Evolutionary conservation across 2,329 filamentous ascomycete species (phyloP), one percentile per base, ranked within the genome.

Genomic region (Cordyceps militaris): DNA sequence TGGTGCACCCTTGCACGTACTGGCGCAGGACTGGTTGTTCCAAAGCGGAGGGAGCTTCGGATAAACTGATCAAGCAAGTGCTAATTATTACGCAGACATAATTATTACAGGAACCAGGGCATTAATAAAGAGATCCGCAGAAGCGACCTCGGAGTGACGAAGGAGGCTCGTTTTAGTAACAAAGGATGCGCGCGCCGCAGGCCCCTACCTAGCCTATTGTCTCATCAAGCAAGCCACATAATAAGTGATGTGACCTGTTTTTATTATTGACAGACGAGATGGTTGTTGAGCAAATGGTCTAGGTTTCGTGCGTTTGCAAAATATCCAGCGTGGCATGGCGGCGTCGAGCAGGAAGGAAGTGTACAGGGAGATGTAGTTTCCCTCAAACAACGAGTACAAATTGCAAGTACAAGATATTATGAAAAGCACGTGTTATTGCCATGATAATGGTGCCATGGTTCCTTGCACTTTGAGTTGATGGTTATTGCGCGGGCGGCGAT

Each of bases 171-270:
- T 4, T 28, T 21, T 28, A 52, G 30, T 13, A 40, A 14, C n/a
- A 11, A 52, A 52, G 26, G n/a, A 43, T 32, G 26, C 24, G 32
- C 23, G 48, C 13, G 50, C 24, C 36, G 30, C n/a, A n/a, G n/a
- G n/a, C n/a, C n/a, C n/a, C n/a, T n/a, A n/a, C n/a, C 38, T 43
- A 34, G 36, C 21, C 36, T 34, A 21, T 23, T 46, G 51, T 46
- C 42, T 54, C 51, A 54, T 54, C 51, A 46, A 42, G 40, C 40
- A 34, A 36, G 40, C 21, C 40, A 54, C 40, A 32, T 16, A 10
- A 26, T n/a, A 34, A 26, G 21, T 16, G 38, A 21, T 19, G 11
- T 38, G 16, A 13, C 34, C 34, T 38, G 34, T 38, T 38, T 38
- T 38, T 38, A 38, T 38, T 38, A 38, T 34, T 13, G 14, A 16